Base-by-base conservation (phyloP, 2,329 filamentous ascomycete species). In the Fusarium begoniae region DNA sequence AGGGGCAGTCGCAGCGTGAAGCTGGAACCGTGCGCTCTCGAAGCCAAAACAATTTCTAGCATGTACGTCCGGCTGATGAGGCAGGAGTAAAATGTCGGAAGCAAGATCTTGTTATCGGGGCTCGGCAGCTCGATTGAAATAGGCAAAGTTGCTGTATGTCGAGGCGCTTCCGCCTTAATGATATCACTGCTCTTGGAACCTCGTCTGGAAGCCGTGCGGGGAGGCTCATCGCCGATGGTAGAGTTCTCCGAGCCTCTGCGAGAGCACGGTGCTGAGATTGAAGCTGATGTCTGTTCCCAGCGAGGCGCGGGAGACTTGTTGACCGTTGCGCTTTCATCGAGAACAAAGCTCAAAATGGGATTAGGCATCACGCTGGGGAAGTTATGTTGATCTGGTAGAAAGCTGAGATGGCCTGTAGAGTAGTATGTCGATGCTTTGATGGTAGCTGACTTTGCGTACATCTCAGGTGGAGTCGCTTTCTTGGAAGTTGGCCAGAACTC, bases 61-160 rank as follows among this genome's bases (percentile, higher is more conserved):
- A 55, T 61, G 18, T 72, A 78, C 0, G 64, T 65, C 12, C 74
- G 56, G 11, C 54, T 77, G 14, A 75, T 66, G 0, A 75, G 48
- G n/a, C 75, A 76, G 3, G 74, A 75, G 20, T 69, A 55, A 11
- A 76, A 78, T 0, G 58, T 74, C 1, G 74, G 74, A 3, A 76
- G 61, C 4, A 77, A 32, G 3, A 69, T 63, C 48, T 69, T 75
- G 6, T 62, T 72, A 18, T 61, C 65, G 0, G 64, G 70, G 6
- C 63, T 60, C 8, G 72, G 66, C 8, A 77, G 32, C 14, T 37
- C 48, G 20, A 75, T 69, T 0, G 58, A 69, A 1, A 77, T 14
- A 0, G 51, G 58, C 2, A 76, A 17, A 13, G 53, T 60, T 11
- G 69, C 47, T 14, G 32, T 64, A n/a, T 75, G 24, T 38, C 47